Conservation (phyloP, 768 basidiomycete species). For the Pisolithus orientalis region DNA sequence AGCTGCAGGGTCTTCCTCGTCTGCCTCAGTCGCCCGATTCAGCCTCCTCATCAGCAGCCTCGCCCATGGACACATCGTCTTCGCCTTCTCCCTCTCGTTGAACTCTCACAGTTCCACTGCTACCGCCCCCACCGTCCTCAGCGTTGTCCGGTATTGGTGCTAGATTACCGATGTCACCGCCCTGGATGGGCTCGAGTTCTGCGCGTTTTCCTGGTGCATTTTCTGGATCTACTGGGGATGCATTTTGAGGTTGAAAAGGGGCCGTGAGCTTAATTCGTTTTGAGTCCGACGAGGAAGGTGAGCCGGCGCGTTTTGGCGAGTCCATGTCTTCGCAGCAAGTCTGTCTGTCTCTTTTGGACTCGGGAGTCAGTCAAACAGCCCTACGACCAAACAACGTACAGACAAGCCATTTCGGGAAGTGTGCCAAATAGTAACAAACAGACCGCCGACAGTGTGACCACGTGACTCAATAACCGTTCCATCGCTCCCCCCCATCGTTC, state of each 20-base stretch:
- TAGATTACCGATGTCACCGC: constrained; percentile 75
- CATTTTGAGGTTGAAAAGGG: constrained; percentile 55
- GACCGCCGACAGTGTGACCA: not conserved
- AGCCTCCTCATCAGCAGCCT: constrained; percentile 67
- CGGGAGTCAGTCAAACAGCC: not conserved
- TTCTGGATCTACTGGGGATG: constrained; percentile 70
- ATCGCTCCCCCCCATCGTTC: constrained; percentile 13
- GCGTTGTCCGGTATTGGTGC: constrained; percentile 29
- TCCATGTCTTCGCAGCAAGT: constrained; percentile 36
- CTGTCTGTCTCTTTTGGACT: not conserved
- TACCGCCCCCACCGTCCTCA: constrained; percentile 12
- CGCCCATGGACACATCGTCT: constrained; percentile 79
- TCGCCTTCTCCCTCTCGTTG: constrained; percentile 53
- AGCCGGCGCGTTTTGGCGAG: constrained; percentile 61
- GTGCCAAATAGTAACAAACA: not conserved
- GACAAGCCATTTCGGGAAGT: not conserved
- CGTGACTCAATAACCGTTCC: not conserved
- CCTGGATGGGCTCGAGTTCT: constrained; percentile 80
- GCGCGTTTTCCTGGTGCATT: constrained; percentile 78
- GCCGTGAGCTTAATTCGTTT: constrained; percentile 56
- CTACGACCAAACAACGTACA: not conserved
- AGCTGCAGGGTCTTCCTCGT: constrained; percentile 82
- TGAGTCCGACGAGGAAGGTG: constrained; percentile 47
- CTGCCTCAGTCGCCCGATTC: constrained; percentile 77
- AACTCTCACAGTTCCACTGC: constrained; percentile 30